These are phyloP conservation scores for Corymbia calophylla DNA, from an alignment of 441 rosid species.

Conservation along the genomic window DNA sequence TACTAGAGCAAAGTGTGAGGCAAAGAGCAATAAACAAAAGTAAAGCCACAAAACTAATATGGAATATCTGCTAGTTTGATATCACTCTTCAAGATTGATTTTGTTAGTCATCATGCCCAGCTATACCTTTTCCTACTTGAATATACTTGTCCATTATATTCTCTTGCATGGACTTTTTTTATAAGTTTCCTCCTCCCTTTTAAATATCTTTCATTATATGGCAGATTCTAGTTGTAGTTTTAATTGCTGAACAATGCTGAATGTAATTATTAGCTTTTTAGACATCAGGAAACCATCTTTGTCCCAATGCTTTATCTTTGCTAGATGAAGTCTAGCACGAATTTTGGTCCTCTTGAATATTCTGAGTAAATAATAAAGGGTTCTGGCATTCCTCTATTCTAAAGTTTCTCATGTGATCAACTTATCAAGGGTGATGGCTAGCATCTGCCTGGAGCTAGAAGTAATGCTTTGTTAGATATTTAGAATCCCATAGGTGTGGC, in stretches of 20 bases:
- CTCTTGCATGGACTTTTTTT: background rate
- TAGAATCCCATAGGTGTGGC: background rate
- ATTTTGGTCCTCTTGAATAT: background rate
- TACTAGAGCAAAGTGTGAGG: background rate
- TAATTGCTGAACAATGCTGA: background rate
- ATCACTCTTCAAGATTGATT: background rate
- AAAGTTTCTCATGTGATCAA: background rate
- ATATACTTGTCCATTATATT: background rate
- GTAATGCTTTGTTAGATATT: background rate
- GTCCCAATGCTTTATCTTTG: background rate
- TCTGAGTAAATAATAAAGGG: background rate
- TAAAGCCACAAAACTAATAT: background rate
- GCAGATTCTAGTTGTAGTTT: background rate
- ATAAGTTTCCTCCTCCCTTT: background rate
- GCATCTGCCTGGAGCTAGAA: background rate
- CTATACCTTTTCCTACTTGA: background rate
- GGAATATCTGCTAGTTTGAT: background rate
- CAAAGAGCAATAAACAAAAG: background rate
- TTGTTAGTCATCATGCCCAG: background rate
- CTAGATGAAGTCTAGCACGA: background rate
- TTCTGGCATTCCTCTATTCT: background rate
- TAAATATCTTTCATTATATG: background rate
- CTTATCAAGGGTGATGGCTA: background rate
- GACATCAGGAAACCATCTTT: background rate
- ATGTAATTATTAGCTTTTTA: background rate